phyloP scores from a whole-genome alignment of 192 early-diverging fungal species.

The Backusella luteola region DNA sequence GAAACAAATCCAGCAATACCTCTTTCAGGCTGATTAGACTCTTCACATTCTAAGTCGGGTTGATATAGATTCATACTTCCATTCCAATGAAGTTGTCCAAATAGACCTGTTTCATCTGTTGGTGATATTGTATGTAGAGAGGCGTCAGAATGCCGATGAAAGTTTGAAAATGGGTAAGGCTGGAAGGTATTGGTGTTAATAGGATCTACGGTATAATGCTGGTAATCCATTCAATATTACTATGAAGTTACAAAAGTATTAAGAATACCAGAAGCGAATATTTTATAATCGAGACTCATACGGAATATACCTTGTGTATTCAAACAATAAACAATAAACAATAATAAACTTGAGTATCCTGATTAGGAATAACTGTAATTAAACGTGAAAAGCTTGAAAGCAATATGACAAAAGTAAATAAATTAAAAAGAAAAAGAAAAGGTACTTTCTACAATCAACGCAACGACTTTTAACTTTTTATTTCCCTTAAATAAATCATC shows the following conservation, averaged over 20 bases:
- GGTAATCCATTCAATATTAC: slow-evolving; percentile 10
- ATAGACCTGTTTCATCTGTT: not conserved
- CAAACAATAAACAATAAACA: not conserved
- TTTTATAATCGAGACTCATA: not conserved
- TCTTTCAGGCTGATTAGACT: slow-evolving; percentile 16
- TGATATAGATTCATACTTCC: not conserved
- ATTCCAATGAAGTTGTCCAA: not conserved
- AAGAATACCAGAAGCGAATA: not conserved
- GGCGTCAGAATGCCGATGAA: not conserved
- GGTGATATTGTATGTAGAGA: not conserved
- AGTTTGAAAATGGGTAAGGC: not conserved
- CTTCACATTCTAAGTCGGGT: slow-evolving; percentile 16
- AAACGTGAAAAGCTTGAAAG: not conserved
- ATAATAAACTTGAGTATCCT: not conserved
- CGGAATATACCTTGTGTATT: not conserved
- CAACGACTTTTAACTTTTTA: not conserved
- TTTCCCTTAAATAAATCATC: not conserved
- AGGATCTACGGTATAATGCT: not conserved
- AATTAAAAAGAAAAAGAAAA: not conserved
- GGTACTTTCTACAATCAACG: not conserved
- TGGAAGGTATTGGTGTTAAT: not conserved
- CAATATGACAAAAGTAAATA: not conserved
- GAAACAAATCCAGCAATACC: slow-evolving; percentile 40
- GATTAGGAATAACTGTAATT: not conserved
- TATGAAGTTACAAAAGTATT: not conserved